Evolutionary conservation across 805 yeast species (phyloP).

Genomic region (Candida hungchunana): DNA sequence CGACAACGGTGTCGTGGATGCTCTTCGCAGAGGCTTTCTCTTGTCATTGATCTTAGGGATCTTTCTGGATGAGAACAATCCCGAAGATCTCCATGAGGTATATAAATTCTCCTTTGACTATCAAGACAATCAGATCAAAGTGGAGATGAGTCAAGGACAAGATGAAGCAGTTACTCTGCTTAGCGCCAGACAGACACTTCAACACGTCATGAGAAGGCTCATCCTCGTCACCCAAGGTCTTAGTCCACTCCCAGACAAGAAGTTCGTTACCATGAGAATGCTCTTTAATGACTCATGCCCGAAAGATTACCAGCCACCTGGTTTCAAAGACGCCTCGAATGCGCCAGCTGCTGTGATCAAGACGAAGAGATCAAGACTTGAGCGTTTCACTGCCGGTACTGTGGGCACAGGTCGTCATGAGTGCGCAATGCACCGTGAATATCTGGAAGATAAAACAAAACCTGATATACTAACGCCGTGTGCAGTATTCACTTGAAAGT

Average conservation of each 20-base stretch:
- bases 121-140: constrained; percentile 25
- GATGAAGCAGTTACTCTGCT: constrained; percentile 20
- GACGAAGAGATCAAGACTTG: constrained; percentile 8
- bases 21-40: constrained; percentile 39
- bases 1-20: constrained; percentile 44
- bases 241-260: constrained; percentile 45
- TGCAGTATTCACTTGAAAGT: constrained; percentile 27
- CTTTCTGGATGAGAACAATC: constrained; percentile 38
- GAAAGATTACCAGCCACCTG: constrained; percentile 43
- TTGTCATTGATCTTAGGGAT: constrained; percentile 44
- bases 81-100: constrained; percentile 43
- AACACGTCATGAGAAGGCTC: constrained; percentile 46
- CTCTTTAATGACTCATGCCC: constrained; percentile 47
- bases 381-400: constrained; percentile 26
- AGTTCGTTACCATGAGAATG: constrained; percentile 45
- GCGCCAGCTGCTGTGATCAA: constrained; percentile 33
- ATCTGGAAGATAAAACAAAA: background rate
- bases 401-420: constrained; percentile 31
- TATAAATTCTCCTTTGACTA: constrained; percentile 48
- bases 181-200: constrained; percentile 41
- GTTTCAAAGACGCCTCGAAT: constrained; percentile 40
- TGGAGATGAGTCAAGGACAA: constrained; percentile 21
- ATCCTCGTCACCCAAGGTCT: constrained; percentile 50
- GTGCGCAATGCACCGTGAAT: constrained; percentile 6
- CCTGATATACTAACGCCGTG: constrained; percentile 4